Evolutionary conservation across 306 rosid genomes (phyloP).

Genomic region (Gastrolobium bilobum): DNA sequence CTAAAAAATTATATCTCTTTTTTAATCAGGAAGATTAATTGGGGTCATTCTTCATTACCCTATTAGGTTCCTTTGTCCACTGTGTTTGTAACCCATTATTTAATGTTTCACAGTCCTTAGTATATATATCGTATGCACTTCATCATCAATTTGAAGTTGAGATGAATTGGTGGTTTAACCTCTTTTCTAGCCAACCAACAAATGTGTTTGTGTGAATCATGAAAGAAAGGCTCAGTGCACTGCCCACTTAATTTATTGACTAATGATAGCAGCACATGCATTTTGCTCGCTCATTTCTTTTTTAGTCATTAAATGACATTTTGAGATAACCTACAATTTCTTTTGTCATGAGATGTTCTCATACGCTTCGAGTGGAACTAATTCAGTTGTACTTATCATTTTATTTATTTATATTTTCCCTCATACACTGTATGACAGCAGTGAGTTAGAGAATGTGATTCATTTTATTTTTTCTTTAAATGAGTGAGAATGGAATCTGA

Average conservation of each 20-base stretch:
- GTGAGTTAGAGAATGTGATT: constrained; percentile 40
- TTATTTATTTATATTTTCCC: constrained; percentile 24
- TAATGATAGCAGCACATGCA: constrained; percentile 21
- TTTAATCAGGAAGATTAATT: constrained; percentile 40
- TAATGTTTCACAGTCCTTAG: constrained; percentile 45
- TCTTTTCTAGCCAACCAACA: constrained; percentile 44
- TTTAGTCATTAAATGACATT: constrained; percentile 21
- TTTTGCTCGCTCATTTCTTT: background rate
- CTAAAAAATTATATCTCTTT: constrained; percentile 36
- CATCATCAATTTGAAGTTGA: constrained; percentile 43
- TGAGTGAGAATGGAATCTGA: constrained; percentile 45
- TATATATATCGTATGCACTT: constrained; percentile 27
- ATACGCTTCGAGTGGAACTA: constrained; percentile 6
- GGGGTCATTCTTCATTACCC: constrained; percentile 46
- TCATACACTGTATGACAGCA: constrained; percentile 16
- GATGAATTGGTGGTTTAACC: constrained; percentile 46
- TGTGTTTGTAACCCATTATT: constrained; percentile 44
- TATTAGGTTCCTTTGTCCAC: constrained; percentile 45
- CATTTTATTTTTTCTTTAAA: constrained; percentile 20
- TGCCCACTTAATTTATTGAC: constrained; percentile 29
- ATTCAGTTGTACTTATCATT: constrained; percentile 9
- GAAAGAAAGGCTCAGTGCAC: background rate
- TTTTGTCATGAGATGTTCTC: background rate
- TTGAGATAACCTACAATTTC: background rate
- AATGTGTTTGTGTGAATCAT: constrained; percentile 43